phyloP scores from a whole-genome alignment of 306 rosid genomes.

The Cyclanthera cordifolia region DNA sequence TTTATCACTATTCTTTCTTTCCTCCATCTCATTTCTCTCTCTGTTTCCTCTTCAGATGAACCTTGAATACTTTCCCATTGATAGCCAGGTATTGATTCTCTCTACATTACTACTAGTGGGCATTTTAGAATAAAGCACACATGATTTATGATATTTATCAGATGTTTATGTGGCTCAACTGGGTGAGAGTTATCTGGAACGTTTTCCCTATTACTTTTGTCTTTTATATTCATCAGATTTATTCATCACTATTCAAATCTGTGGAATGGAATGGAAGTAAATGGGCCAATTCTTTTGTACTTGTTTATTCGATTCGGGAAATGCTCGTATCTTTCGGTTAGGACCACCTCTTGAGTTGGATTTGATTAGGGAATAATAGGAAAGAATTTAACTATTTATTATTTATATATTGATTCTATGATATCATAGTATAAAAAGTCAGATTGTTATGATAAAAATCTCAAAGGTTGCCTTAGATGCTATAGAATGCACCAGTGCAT shows the following conservation, averaged over 20 bases:
- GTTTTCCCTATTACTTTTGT: too few relatives aligned
- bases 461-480: background rate
- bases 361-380: background rate
- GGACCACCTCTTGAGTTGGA: background rate
- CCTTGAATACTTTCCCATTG: slow-evolving; percentile 82
- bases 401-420: background rate
- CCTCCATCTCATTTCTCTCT: background rate
- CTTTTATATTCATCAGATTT: background rate
- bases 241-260: background rate
- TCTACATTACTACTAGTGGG: background rate
- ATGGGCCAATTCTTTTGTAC: background rate
- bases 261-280: background rate
- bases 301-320: background rate
- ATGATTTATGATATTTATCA: background rate
- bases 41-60: slow-evolving; percentile 67
- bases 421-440: background rate
- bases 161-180: background rate
- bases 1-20: background rate
- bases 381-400: background rate
- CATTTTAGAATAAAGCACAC: background rate
- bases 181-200: background rate
- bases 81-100: slow-evolving; percentile 56
- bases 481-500: background rate
- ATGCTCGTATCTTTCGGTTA: background rate
- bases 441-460: background rate